A percentile compares a stretch with the other conserved stretches of the same genome.
Evolutionary conservation across 257 asterid genomes (phyloP).

Genomic region (Ehretia macrophylla): DNA sequence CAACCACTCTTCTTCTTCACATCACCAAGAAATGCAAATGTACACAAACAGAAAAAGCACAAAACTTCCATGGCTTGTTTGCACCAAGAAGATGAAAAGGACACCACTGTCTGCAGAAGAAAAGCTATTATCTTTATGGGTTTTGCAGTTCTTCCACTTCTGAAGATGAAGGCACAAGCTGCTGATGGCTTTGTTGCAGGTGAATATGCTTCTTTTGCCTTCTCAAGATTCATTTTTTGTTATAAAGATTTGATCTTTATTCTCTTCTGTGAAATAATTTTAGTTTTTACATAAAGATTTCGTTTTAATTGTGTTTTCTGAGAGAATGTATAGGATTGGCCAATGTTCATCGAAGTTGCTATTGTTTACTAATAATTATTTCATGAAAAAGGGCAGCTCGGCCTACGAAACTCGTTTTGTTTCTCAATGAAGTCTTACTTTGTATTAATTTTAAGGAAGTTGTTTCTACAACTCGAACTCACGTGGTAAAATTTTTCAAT

Average conservation of each 20-base stretch:
- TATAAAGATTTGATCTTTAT: background rate
- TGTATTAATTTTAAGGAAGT: too few relatives aligned
- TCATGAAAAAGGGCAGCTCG: too few relatives aligned
- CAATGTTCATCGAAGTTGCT: too few relatives aligned
- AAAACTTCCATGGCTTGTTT: slow-evolving; percentile 25
- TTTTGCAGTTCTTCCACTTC: slow-evolving; percentile 49
- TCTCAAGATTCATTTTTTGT: slow-evolving; percentile 5
- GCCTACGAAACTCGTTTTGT: too few relatives aligned
- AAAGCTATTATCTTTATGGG: slow-evolving; percentile 57
- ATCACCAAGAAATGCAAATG: slow-evolving; percentile 1
- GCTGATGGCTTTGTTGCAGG: slow-evolving; percentile 39
- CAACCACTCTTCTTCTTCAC: slow-evolving; percentile 12
- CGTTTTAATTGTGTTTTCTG: slow-evolving; percentile 7
- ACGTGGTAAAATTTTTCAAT: too few relatives aligned
- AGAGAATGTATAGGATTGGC: slow-evolving; percentile 11
- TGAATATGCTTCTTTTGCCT: slow-evolving; percentile 7
- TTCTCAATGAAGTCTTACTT: too few relatives aligned
- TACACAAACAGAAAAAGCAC: slow-evolving; percentile 22
- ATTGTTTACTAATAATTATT: too few relatives aligned
- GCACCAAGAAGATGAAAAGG: slow-evolving; percentile 32
- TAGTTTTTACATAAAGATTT: background rate
- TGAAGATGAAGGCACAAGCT: slow-evolving; percentile 37
- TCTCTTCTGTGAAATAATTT: background rate
- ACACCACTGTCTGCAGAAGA: slow-evolving; percentile 29
- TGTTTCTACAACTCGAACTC: too few relatives aligned